phyloP scores from a whole-genome alignment of 768 basidiomycete genomes.

The Mrakia gelida region DNA sequence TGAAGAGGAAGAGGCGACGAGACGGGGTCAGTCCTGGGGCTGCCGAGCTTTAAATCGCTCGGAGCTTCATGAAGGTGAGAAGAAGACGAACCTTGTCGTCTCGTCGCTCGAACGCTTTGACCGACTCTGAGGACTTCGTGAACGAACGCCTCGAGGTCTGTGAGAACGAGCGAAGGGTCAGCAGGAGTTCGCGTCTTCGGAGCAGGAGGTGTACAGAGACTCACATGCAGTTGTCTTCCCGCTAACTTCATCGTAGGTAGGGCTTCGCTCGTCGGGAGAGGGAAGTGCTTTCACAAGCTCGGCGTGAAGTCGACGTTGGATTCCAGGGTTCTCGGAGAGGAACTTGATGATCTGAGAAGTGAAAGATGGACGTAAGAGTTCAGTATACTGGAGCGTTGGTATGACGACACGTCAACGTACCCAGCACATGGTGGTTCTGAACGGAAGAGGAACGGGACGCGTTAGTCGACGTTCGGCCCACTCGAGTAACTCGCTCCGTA shows the following conservation, averaged over 20 bases:
- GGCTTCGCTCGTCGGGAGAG: constrained; percentile 17
- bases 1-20: neutral
- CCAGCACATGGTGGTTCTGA: constrained; percentile 18
- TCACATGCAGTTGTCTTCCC: constrained; percentile 3
- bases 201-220: neutral
- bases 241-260: neutral
- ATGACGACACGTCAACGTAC: neutral
- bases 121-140: constrained; percentile 21
- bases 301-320: constrained; percentile 8
- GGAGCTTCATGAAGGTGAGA: neutral
- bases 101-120: constrained; percentile 12
- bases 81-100: neutral
- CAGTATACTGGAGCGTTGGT: too few relatives aligned
- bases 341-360: constrained; percentile 12
- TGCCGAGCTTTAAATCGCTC: neutral
- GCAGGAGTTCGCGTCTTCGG: neutral
- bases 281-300: constrained; percentile 9
- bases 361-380: too few relatives aligned
- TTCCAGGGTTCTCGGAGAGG: constrained; percentile 14
- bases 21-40: neutral
- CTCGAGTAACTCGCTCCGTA: neutral
- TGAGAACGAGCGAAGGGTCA: neutral
- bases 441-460: neutral
- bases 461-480: neutral
- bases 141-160: constrained; percentile 19